A percentile compares a stretch with the other conserved stretches of the same genome.
Evolutionary conservation across 1,284 basidiomycete genomes (phyloP).

Genomic region (Paramarasmius palmivorus): DNA sequence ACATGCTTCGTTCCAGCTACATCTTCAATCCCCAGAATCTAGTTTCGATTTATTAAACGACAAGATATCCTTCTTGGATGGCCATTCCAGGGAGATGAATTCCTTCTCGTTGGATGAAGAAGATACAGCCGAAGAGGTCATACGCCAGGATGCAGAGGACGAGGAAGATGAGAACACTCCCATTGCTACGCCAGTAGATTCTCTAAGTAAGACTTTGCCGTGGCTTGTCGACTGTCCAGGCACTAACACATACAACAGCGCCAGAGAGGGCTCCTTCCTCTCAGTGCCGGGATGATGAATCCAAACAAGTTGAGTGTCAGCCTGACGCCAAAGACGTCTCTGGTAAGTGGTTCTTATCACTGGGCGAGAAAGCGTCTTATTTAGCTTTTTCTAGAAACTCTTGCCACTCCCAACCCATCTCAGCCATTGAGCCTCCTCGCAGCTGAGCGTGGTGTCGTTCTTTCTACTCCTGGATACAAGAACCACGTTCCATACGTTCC

Average conservation of each 20-base stretch:
- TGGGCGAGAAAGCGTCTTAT: no score
- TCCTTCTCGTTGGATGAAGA: slow-evolving; percentile 25
- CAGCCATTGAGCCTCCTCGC: not conserved
- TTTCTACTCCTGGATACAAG: slow-evolving; percentile 1
- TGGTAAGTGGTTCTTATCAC: no score
- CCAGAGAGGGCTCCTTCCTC: not conserved
- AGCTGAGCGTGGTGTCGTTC: not conserved
- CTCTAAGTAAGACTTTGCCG: slow-evolving; percentile 3
- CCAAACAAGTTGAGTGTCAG: no score
- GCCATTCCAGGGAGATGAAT: slow-evolving; percentile 18
- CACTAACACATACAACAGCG: not conserved
- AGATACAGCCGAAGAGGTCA: slow-evolving; percentile 24
- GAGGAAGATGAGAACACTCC: not conserved
- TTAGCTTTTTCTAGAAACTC: no score
- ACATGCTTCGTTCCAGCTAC: slow-evolving; percentile 56
- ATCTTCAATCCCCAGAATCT: slow-evolving; percentile 53
- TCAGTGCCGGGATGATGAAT: no score
- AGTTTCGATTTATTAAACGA: slow-evolving; percentile 67
- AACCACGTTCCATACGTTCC: not conserved
- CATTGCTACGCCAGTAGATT: slow-evolving; percentile 5
- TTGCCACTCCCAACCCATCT: not conserved
- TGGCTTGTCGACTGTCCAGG: not conserved
- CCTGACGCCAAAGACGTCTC: no score
- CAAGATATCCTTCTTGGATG: slow-evolving; percentile 54
- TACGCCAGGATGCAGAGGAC: slow-evolving; percentile 17